A percentile compares a stretch with the other conserved stretches of the same genome.
Conservation (phyloP, 2,329 filamentous ascomycete species). For the Ophiostoma himal-ulmi region DNA sequence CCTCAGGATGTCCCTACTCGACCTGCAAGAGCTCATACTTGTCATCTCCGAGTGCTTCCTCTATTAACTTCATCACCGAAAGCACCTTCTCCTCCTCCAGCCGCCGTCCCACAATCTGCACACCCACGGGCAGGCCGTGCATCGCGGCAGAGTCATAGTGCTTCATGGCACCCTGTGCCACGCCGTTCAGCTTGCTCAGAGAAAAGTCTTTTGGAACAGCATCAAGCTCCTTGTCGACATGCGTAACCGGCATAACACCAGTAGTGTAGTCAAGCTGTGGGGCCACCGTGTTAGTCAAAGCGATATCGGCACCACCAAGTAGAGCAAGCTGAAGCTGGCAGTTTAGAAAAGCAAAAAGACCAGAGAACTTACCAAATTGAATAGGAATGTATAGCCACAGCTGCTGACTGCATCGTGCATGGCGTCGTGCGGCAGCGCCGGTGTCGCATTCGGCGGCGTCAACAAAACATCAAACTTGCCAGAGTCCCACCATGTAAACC, state of each 20-base stretch:
- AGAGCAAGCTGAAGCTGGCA: neutral
- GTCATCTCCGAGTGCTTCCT: slow-evolving; percentile 61
- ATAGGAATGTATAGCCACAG: slow-evolving; percentile 90
- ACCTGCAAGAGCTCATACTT: slow-evolving; percentile 48
- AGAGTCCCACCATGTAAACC: slow-evolving; percentile 80
- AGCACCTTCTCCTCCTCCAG: slow-evolving; percentile 86
- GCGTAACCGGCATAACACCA: slow-evolving; percentile 77
- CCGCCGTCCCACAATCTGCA: slow-evolving; percentile 74
- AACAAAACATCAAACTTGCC: slow-evolving; percentile 71
- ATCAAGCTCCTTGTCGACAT: slow-evolving; percentile 67
- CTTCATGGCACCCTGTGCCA: slow-evolving; percentile 78
- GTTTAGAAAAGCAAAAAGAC: neutral
- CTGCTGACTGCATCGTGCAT: slow-evolving; percentile 82
- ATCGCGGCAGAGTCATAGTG: slow-evolving; percentile 77
- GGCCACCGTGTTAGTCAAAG: slow-evolving; percentile 12
- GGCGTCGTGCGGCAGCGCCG: slow-evolving; percentile 76
- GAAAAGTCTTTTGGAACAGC: slow-evolving; percentile 57
- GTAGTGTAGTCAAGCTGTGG: slow-evolving; percentile 73
- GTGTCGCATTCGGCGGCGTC: slow-evolving; percentile 81
- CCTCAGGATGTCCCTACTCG: slow-evolving; percentile 32
- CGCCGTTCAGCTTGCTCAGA: slow-evolving; percentile 63
- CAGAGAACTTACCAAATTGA: slow-evolving; percentile 62
- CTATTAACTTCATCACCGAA: slow-evolving; percentile 70
- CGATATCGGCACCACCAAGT: slow-evolving; percentile 3
- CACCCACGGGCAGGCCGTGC: slow-evolving; percentile 79